Base-by-base conservation (phyloP, 2,329 filamentous ascomycete species). In the Cordyceps fumosorosea region DNA sequence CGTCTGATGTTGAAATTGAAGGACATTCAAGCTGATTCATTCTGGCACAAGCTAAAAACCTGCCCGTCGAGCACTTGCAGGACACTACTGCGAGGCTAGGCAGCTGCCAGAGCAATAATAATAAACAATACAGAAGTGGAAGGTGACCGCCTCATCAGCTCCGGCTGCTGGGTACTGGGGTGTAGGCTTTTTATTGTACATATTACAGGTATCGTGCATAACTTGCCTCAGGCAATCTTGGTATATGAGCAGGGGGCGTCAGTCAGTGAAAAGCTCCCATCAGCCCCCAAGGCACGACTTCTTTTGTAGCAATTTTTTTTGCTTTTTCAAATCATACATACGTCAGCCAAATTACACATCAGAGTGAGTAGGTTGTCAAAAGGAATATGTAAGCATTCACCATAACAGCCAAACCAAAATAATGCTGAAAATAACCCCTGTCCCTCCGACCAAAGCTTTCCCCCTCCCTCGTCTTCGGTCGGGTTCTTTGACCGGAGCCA, bases 31-130 rank as follows among this genome's bases (percentile, higher is more conserved):
- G 37, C 37, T 55, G 37, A 26, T 14, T 32, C 22, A 45, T 20
- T 40, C 40, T 29, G 40, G 37, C 22, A 16, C 37, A 26, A 20
- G 53, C 53, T 56, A 56, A 56, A 37, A 34, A 44, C 2, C 29
- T 29, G 22, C 22, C 20, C 29, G 32, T 52, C 34, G 34, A 59
- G 20, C 47, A 52, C 47, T 59, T 37, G 58, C 58, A 55, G 40
- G 26, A 55, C 42, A 55, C 58, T 61, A 61, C 55, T 61, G 58
- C 58, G 51, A 61, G 51, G 42, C 58, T 54, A 55, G 58, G n/a
- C 34, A 14, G 34, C 56, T 59, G 42, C 48, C 24, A 22, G 16
- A 29, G 47, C 42, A 56, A 56, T 34, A 32, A 45, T 18, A 57
- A 18, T 34, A 40, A 40, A 20, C 18, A 10, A 7, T 22, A 56